Base-by-base conservation (phyloP, 2,329 filamentous ascomycete genomes). In the Ophiostoma ulmi region DNA sequence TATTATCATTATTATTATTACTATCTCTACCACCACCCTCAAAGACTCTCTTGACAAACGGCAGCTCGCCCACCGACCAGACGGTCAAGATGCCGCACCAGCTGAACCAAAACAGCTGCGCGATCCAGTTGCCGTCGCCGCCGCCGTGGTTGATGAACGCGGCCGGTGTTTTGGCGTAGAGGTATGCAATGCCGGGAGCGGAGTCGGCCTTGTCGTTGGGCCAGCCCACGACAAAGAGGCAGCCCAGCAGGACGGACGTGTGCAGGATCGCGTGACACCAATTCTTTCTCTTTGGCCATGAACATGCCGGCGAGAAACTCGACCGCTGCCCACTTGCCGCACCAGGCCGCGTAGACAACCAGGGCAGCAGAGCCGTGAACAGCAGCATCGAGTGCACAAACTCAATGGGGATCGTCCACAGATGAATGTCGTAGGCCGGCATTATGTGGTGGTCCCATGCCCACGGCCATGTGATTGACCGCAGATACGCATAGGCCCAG, bases 361-460 rank as follows among this genome's bases (percentile, higher is more conserved):
- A n/a, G n/a, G n/a, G n/a, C n/a, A 83, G 71, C 26, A 80, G 74
- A n/a, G 80, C 72, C 55, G 79, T 73, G 71, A 83, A 83, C 7
- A 83, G 74, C 31, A 82, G 74, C 78, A 83, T 79, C 10, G 82
- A 84, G 74, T 82, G 79, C 36, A 78, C 80, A 69, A 83, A 81
- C 70, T 84, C 82, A 70, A 83, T 79, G 0, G 83, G 81, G 22
- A 85, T 83, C 1, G 83, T 84, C 83, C 82, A 84, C 20, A 84
- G 77, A 69, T 83, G 82, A 10, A 80, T 75, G 71, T 83, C 80
- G 72, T 83, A 84, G 6, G 74, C 75, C 7, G 78, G 79, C 31
- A 75, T 75, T 68, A 80, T 70, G 69, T 79, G 76, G 2, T 66
- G 68, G 48, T 80, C 78, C 78, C 78, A 80, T 3, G 75, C 75